Conservation (phyloP, 2,329 filamentous ascomycete genomes). For the Lachnellula hyalina region DNA sequence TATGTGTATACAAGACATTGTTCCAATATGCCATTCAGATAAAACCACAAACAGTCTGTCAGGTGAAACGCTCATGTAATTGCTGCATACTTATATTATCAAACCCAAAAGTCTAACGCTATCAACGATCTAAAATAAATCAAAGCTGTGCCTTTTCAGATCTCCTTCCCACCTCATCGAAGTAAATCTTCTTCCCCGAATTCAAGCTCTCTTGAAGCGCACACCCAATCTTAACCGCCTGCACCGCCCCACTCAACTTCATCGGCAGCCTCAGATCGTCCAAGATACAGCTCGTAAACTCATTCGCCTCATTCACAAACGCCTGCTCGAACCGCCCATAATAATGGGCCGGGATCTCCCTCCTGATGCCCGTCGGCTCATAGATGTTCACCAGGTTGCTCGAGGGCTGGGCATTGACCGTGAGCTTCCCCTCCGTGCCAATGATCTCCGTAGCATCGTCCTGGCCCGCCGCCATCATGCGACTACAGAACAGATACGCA, state of each 20-base stretch:
- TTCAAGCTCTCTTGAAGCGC: slow-evolving; percentile 54
- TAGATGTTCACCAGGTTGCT: slow-evolving; percentile 51
- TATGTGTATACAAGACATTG: too few relatives aligned
- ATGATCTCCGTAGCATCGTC: slow-evolving; percentile 64
- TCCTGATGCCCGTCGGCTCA: slow-evolving; percentile 46
- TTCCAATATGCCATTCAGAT: too few relatives aligned
- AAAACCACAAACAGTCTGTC: too few relatives aligned
- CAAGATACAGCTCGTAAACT: slow-evolving; percentile 55
- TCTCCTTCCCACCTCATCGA: slow-evolving; percentile 47
- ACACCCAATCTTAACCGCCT: slow-evolving; percentile 55
- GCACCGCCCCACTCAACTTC: slow-evolving; percentile 51
- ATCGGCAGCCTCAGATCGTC: slow-evolving; percentile 51
- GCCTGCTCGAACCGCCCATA: slow-evolving; percentile 58
- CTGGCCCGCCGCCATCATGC: slow-evolving; percentile 65
- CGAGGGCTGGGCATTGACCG: slow-evolving; percentile 54
- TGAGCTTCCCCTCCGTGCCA: slow-evolving; percentile 59
- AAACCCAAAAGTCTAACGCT: too few relatives aligned
- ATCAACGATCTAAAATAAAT: neutral
- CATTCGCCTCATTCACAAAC: slow-evolving; percentile 58
- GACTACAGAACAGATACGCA: slow-evolving; percentile 56
- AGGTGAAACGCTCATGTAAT: too few relatives aligned
- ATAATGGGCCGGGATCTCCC: slow-evolving; percentile 57
- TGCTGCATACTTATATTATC: too few relatives aligned
- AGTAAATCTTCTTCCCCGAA: slow-evolving; percentile 51
- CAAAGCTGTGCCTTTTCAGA: slow-evolving; percentile 16